Base-by-base conservation (phyloP, 257 asterid genomes). In the Rhazya stricta region DNA sequence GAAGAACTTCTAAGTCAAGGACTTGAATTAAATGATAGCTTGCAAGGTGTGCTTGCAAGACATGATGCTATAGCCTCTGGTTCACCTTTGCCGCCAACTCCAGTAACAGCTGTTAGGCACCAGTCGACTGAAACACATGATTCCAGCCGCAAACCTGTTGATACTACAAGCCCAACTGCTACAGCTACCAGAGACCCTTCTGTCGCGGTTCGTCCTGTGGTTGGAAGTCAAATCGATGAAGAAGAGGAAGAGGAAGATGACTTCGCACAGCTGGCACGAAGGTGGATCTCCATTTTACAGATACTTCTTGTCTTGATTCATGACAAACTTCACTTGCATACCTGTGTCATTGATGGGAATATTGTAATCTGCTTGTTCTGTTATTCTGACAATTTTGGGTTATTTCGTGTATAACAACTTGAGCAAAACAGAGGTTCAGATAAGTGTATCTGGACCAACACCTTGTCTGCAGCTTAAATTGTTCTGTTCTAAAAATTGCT, bases 161-260 rank as follows among this genome's bases (percentile, higher is more conserved):
- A 74, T 69, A 77, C 29, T 72, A 21, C 62, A 67, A 67, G 53
- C 21, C 32, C 75, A 60, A 73, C 73, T 41, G 53, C 72, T 66
- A 46, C 76, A 32, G 66, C 75, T 6, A 81, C 69, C 39, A 76
- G 69, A 29, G 74, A 77, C 67, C 87, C 87, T 82, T 71, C 92
- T 69, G 80, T 85, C 5, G 82, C 85, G 5, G 80, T 68, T 74
- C 73, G 74, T 57, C 84, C 86, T 58, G 77, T 80, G 53, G 82
- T 77, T 5, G 69, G 57, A 34, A 77, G 67, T 65, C 79, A 72
- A 71, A 67, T 69, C 57, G 90, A 84, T 43, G 96, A 88, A 77
- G 96, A 88, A 75, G 97, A 91, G 32, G 97, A 91, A 73, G 96
- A 92, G 85, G 99, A 95, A 79, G 99, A 95, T 27, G 99, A 95